Evolutionary conservation across 73 alveolate species (phyloP), one percentile per base, ranked within the genome.

Genomic region (Durusdinium trenchii): DNA sequence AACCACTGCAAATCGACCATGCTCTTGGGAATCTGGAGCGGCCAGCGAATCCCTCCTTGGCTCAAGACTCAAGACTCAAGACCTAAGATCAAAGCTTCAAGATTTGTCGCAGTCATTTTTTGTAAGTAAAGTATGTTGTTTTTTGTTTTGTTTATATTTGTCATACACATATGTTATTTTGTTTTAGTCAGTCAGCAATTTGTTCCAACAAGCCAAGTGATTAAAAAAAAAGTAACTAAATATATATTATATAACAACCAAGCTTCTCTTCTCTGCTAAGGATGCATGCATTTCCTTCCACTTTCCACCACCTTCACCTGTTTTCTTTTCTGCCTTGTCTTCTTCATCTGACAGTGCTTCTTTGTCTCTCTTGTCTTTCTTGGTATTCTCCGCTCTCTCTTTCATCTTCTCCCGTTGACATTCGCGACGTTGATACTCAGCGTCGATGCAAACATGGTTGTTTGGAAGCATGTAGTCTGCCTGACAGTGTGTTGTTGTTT

Each of bases 381-480:
- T 67, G 43, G 14, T 67, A 16, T n/a, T 30, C 42, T 67, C 40
- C 6, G 79, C 32, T 42, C 42, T 67, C 32, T 67, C 79, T n/a
- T 28, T 67, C 42, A 20, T 12, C 69, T 67, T 67, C 79, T 67
- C 79, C 45, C 79, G 79, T 12, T 20, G 10, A 12, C 10, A 6
- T 28, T 67, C 40, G 35, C 79, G 79, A 20, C 79, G 79, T 42
- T 67, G 45, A 67, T 20, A 28, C 40, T 67, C 79, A 67, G 79
- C 26, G 43, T 20, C 79, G 32, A 67, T 42, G 10, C 40, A 67
- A 28, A 30, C 10, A 42, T 67, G 79, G 79, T 67, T 67, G 45
- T 67, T 67, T 28, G 79, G 79, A 20, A 67, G 79, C 79, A 67
- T 67, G 79, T 67, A 67, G 79, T 67, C 79, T 67, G 79, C 79